Conservation (phyloP, 169 alveolate species). For the Eimeria sp. region DNA sequence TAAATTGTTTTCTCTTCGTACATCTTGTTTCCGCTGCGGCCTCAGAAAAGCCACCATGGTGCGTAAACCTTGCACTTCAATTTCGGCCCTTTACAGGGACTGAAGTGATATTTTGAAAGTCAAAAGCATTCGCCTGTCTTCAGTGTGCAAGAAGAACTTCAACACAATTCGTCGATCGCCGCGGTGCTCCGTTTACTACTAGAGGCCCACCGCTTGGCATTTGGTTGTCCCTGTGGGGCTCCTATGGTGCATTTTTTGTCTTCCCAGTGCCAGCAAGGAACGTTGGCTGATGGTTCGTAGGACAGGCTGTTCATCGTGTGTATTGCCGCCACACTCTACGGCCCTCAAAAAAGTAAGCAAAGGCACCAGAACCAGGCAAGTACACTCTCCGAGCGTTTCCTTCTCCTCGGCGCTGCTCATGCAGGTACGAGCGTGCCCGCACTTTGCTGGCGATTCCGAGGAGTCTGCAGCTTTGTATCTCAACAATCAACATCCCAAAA, state of each 20-base stretch:
- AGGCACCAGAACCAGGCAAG: background rate
- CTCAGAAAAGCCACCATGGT: background rate
- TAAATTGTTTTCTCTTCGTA: background rate
- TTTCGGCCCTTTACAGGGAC: background rate
- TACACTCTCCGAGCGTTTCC: background rate
- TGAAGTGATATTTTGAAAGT: background rate
- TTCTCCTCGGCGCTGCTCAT: background rate
- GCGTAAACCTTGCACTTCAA: background rate
- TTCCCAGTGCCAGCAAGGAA: background rate
- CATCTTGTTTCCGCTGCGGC: background rate
- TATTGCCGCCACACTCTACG: background rate
- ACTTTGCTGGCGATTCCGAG: background rate
- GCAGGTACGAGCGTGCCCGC: background rate
- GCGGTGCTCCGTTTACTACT: background rate
- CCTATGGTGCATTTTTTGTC: background rate
- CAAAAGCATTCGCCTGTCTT: background rate
- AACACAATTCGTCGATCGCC: background rate
- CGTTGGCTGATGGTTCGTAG: slow-evolving; percentile 8
- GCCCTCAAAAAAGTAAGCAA: background rate
- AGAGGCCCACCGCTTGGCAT: background rate
- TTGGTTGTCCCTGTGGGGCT: background rate
- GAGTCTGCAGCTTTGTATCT: background rate
- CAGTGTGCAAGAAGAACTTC: background rate
- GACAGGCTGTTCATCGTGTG: background rate
- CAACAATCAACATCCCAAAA: background rate